A percentile compares a stretch with the other conserved stretches of the same genome.
phyloP scores from a whole-genome alignment of 2,329 filamentous ascomycete species.

The Clonostachys sp. region DNA sequence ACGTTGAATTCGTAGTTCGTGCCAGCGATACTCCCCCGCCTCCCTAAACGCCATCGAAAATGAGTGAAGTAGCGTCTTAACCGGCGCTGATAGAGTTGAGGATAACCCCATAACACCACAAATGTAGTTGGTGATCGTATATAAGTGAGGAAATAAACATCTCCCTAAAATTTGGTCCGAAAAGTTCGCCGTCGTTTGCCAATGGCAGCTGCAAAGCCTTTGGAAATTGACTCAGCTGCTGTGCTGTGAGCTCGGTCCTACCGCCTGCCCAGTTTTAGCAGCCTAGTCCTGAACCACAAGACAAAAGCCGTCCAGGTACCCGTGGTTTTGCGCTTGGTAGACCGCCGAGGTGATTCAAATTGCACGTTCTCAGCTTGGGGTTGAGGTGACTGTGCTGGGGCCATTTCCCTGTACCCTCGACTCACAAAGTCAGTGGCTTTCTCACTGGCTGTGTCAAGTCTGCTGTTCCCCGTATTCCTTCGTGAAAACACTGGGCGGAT shows the following conservation, averaged over 20 bases:
- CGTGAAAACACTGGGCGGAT: slow-evolving; percentile 19
- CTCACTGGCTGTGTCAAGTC: slow-evolving; percentile 6
- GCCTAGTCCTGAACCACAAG: slow-evolving; percentile 56
- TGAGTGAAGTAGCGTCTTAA: no score
- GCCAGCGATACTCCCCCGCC: no score
- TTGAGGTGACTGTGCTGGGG: slow-evolving; percentile 5
- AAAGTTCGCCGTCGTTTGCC: no score
- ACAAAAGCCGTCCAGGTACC: slow-evolving; percentile 60
- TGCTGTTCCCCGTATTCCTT: slow-evolving; percentile 14
- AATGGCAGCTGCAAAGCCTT: no score
- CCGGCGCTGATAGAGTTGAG: no score
- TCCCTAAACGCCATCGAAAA: no score
- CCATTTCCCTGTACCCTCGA: slow-evolving; percentile 39
- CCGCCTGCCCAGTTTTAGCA: slow-evolving; percentile 33
- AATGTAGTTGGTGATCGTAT: no score
- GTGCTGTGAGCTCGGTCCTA: slow-evolving; percentile 14
- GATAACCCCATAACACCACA: no score
- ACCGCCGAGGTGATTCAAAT: slow-evolving; percentile 15
- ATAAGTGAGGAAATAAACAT: no score
- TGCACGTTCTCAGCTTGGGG: slow-evolving; percentile 2
- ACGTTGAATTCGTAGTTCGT: no score
- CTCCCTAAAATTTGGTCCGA: no score
- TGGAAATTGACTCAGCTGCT: not conserved
- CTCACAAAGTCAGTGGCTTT: slow-evolving; percentile 41
- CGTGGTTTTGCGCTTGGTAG: slow-evolving; percentile 56